Evolutionary conservation across 129 eudicot species (phyloP).

Genomic region (Centaurea solstitialis): DNA sequence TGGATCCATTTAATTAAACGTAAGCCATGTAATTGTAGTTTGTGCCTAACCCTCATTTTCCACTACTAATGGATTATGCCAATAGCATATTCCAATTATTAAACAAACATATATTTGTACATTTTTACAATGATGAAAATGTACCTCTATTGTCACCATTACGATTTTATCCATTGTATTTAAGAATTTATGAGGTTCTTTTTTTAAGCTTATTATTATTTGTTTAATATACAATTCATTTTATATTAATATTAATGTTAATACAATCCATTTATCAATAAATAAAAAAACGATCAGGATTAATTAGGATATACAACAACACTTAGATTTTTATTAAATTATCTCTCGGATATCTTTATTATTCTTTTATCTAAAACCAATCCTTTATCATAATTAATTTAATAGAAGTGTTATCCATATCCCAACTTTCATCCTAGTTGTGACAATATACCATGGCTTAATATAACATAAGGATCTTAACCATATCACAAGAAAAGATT

Average conservation of each 20-base stretch:
- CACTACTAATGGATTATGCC: slow-evolving; percentile 41
- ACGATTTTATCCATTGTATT: not conserved
- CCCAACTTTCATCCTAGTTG: not conserved
- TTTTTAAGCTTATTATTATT: not conserved
- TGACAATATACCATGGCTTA: not conserved
- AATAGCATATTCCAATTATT: slow-evolving; percentile 28
- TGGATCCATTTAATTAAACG: slow-evolving; percentile 18
- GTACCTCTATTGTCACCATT: not conserved
- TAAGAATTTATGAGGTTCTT: not conserved
- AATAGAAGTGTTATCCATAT: not conserved
- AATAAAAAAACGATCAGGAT: too few species aligned
- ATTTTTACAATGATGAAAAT: not conserved
- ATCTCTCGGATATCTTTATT: not conserved
- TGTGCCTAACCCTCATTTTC: slow-evolving; percentile 37
- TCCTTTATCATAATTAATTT: too few species aligned
- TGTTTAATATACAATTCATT: not conserved
- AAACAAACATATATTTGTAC: not conserved
- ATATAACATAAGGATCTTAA: too few species aligned
- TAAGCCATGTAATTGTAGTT: not conserved
- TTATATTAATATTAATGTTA: not conserved
- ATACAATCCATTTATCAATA: not conserved
- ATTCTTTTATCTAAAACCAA: not conserved
- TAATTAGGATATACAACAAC: not conserved
- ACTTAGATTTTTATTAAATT: too few species aligned
- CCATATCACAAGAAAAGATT: not conserved